Evolutionary conservation across 2,329 filamentous ascomycete genomes (phyloP).

Genomic region (Sporothrix brasiliensis): DNA sequence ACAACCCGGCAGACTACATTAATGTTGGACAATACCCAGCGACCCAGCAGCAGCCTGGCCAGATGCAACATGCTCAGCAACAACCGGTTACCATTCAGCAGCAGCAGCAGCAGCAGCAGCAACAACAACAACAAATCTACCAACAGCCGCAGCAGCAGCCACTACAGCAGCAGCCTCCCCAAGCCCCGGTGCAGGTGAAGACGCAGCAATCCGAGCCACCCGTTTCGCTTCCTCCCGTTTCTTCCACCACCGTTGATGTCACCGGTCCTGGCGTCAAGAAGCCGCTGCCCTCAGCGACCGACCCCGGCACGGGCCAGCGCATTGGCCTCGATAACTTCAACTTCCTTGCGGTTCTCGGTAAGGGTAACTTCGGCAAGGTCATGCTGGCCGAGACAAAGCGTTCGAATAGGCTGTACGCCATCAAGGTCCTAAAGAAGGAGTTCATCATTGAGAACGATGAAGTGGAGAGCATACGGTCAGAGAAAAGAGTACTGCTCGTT

Average conservation of each 20-base stretch:
- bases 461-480: conserved; percentile 94
- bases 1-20: conserved; percentile 78
- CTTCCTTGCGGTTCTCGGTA: conserved; percentile 95
- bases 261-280: conserved; percentile 48
- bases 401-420: conserved; percentile 89
- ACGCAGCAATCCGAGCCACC: conserved; percentile 47
- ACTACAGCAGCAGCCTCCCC: conserved; percentile 38
- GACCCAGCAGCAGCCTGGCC: conserved; percentile 41
- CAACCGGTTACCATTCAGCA: conserved; percentile 41
- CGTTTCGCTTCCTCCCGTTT: conserved; percentile 44
- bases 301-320: conserved; percentile 73
- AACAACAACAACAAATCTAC: conserved; percentile 39
- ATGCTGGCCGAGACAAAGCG: conserved; percentile 98
- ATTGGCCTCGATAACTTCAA: conserved; percentile 99
- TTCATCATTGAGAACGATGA: conserved; percentile 99
- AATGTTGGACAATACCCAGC: conserved; percentile 57
- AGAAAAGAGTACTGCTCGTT: conserved; percentile 96
- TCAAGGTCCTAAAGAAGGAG: conserved; percentile 99
- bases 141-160: conserved; percentile 40
- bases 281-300: conserved; percentile 69
- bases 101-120: conserved; percentile 34
- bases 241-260: conserved; percentile 41
- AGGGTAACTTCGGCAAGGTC: conserved; percentile 99
- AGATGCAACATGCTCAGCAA: conserved; percentile 37
- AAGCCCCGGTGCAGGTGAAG: conserved; percentile 33